These are phyloP conservation scores for Gossypium schwendimanii DNA, from an alignment of 441 rosid species.

Conservation along the genomic window DNA sequence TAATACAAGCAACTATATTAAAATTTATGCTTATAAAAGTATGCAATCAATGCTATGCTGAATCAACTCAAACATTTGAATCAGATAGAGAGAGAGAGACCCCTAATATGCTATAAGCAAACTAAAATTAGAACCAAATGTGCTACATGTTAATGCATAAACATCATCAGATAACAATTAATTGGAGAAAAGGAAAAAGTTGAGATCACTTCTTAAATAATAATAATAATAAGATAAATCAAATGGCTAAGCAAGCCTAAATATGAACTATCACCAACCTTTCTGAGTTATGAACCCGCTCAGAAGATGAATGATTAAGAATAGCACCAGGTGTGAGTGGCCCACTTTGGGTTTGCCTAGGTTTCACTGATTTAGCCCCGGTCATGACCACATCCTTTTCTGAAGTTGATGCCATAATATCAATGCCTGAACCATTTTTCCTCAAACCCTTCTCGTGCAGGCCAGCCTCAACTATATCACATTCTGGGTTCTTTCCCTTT, in stretches of 20 bases:
- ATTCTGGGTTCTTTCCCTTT: constrained; percentile 45
- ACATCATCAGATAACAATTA: background rate
- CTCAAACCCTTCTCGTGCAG: constrained; percentile 25
- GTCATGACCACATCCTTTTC: constrained; percentile 41
- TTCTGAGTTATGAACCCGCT: constrained; percentile 45
- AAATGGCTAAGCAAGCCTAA: constrained; percentile 2
- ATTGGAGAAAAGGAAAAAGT: background rate
- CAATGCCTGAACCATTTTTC: constrained; percentile 42
- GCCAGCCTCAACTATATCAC: constrained; percentile 23
- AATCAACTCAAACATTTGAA: background rate
- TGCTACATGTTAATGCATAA: background rate
- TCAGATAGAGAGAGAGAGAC: background rate
- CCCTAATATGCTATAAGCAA: background rate
- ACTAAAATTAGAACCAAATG: background rate
- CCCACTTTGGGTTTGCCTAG: constrained; percentile 80
- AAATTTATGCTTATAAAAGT: background rate
- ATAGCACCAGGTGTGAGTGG: constrained; percentile 62
- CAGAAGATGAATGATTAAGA: constrained; percentile 53
- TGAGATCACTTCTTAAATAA: background rate
- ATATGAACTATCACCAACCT: constrained; percentile 38
- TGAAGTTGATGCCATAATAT: constrained; percentile 39
- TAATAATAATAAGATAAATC: background rate
- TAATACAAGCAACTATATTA: background rate
- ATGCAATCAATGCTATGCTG: background rate
- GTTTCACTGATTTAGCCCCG: constrained; percentile 43